Percentiles rank a stretch among this genome's conserved stretches.
These are phyloP conservation scores for Onygena corvina DNA, from an alignment of 2,329 filamentous ascomycete genomes.

Conservation along the genomic window DNA sequence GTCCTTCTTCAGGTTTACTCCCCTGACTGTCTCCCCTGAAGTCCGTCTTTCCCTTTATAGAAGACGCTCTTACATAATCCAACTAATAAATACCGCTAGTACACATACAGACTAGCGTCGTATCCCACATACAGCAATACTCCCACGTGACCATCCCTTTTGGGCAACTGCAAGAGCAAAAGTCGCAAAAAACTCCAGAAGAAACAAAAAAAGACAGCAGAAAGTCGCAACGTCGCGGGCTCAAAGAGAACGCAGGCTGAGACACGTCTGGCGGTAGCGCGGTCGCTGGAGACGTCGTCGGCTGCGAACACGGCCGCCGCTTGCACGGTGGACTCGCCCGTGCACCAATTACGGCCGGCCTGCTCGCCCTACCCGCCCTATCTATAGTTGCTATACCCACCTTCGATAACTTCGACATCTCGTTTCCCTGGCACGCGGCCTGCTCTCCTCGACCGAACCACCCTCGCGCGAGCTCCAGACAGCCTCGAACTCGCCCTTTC, in stretches of 20 bases:
- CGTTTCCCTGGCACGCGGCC: conserved; percentile 3
- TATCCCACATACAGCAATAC: neutral
- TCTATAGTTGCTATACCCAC: conserved; percentile 7
- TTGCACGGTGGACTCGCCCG: neutral
- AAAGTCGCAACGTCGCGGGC: neutral
- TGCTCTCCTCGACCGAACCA: neutral
- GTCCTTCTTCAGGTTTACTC: neutral
- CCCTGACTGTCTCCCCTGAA: too few relatives aligned
- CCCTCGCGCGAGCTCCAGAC: neutral
- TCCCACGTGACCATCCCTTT: neutral
- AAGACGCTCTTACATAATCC: neutral
- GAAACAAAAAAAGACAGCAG: neutral
- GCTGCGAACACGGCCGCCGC: neutral
- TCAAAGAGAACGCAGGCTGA: too few relatives aligned
- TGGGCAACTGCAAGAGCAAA: neutral
- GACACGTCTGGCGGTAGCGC: too few relatives aligned
- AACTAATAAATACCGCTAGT: neutral
- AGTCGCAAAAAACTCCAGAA: neutral
- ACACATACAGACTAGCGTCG: neutral
- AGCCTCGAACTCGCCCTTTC: too few relatives aligned
- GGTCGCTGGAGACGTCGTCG: too few relatives aligned
- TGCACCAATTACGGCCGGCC: neutral
- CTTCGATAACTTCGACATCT: conserved; percentile 7
- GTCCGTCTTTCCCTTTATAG: too few relatives aligned
- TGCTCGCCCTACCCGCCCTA: conserved; percentile 5